Percentiles rank a stretch among this genome's conserved stretches.
Conservation (phyloP, 2,329 filamentous ascomycete species). For the Fusarium palustre region DNA sequence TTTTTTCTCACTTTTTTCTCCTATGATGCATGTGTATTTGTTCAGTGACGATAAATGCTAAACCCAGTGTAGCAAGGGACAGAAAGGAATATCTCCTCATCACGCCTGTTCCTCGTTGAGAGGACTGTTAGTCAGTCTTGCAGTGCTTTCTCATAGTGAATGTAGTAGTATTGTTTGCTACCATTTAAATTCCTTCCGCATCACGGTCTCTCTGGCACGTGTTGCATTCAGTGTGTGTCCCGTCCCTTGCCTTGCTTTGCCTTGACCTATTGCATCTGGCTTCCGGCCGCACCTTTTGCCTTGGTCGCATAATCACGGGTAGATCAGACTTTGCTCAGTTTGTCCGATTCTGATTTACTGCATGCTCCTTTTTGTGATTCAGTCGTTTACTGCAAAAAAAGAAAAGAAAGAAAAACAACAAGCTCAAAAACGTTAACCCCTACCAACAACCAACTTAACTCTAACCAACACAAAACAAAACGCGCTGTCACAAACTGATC, state of each 20-base stretch:
- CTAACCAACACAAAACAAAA: background rate
- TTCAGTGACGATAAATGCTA: constrained; percentile 14
- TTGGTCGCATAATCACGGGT: constrained; percentile 25
- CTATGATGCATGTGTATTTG: constrained; percentile 36
- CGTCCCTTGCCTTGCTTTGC: constrained; percentile 33
- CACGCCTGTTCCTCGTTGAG: constrained; percentile 30
- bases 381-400: no score
- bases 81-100: constrained; percentile 29
- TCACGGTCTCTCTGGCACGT: constrained; percentile 33
- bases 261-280: constrained; percentile 6
- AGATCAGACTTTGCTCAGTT: background rate
- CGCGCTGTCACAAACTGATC: constrained; percentile 13
- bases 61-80: constrained; percentile 23
- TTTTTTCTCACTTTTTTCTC: constrained; percentile 1
- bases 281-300: constrained; percentile 7
- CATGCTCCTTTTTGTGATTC: no score
- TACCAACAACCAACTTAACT: no score
- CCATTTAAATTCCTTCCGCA: constrained; percentile 13
- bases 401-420: no score
- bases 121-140: background rate
- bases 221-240: constrained; percentile 11
- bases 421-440: no score
- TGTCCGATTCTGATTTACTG: no score
- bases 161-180: background rate
- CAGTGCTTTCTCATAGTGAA: constrained; percentile 3